Percentiles rank a stretch among this genome's conserved stretches.
phyloP scores from a whole-genome alignment of 2,329 filamentous ascomycete species.

The Penicillium sp. region DNA sequence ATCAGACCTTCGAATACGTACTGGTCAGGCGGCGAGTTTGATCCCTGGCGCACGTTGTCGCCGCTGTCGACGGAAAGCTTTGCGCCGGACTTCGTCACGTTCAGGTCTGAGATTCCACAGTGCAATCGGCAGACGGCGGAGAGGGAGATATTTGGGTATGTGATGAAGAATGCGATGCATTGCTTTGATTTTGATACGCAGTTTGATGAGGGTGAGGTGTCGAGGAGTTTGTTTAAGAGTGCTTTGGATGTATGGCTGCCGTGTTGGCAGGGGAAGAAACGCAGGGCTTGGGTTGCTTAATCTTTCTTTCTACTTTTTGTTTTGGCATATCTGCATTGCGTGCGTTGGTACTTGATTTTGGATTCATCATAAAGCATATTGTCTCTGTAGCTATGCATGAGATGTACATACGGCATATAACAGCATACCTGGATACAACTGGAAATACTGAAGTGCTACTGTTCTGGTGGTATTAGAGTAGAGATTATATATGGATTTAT shows the following conservation, averaged over 20 bases:
- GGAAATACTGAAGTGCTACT: background rate
- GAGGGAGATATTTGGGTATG: constrained; percentile 46
- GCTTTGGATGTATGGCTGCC: constrained; percentile 46
- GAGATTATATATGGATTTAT: background rate
- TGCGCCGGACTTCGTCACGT: constrained; percentile 33
- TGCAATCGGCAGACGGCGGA: constrained; percentile 37
- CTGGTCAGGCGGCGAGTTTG: constrained; percentile 49
- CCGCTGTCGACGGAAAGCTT: constrained; percentile 40
- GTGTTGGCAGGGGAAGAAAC: constrained; percentile 32
- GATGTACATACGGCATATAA: background rate
- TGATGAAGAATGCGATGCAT: constrained; percentile 46
- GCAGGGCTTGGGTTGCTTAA: constrained; percentile 4
- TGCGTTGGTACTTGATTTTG: background rate
- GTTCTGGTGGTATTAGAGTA: background rate
- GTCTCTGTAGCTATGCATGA: background rate
- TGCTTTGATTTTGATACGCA: constrained; percentile 45
- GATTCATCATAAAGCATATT: background rate
- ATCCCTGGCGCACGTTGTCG: constrained; percentile 50
- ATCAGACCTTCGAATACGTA: constrained; percentile 51
- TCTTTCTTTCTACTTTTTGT: background rate
- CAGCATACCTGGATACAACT: background rate
- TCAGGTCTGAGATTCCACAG: constrained; percentile 40
- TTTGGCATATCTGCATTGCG: background rate
- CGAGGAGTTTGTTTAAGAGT: constrained; percentile 32
- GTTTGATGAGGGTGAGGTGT: constrained; percentile 31